Evolutionary conservation across 2,329 filamentous ascomycete genomes (phyloP).

Genomic region (Neoascochyta sp.): DNA sequence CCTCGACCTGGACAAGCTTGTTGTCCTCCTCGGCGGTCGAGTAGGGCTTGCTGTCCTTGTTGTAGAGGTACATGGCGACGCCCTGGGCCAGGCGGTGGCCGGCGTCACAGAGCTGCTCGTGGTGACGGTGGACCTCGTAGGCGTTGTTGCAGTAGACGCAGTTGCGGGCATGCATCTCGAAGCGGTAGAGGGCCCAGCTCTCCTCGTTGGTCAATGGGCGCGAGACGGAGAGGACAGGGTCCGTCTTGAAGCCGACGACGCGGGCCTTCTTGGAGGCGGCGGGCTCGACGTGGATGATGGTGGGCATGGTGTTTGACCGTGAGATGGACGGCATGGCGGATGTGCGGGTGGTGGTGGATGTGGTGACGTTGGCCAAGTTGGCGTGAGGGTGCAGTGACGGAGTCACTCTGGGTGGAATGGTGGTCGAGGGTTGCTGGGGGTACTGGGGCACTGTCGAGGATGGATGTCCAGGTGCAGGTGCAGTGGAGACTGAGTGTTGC

Average conservation of each 20-base stretch:
- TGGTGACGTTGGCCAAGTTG: slow-evolving; percentile 23
- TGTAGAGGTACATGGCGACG: slow-evolving; percentile 46
- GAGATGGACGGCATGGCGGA: slow-evolving; percentile 33
- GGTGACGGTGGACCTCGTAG: slow-evolving; percentile 41
- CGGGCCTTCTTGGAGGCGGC: slow-evolving; percentile 32
- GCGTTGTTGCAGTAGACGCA: slow-evolving; percentile 46
- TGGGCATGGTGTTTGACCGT: slow-evolving; percentile 31
- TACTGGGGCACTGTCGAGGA: slow-evolving; percentile 7
- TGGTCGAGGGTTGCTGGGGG: slow-evolving; percentile 7
- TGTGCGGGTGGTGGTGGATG: slow-evolving; percentile 23
- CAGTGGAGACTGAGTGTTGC: slow-evolving; percentile 19
- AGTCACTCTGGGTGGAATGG: slow-evolving; percentile 23
- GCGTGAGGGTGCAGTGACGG: slow-evolving; percentile 23
- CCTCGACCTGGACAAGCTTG: slow-evolving; percentile 46
- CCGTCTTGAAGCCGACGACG: slow-evolving; percentile 34
- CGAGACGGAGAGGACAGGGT: slow-evolving; percentile 39
- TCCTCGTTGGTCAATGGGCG: slow-evolving; percentile 42
- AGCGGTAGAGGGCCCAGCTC: slow-evolving; percentile 48
- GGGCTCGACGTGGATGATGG: slow-evolving; percentile 30
- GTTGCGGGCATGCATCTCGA: slow-evolving; percentile 46
- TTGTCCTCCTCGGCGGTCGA: slow-evolving; percentile 35
- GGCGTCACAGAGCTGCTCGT: slow-evolving; percentile 42
- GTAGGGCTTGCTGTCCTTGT: slow-evolving; percentile 35
- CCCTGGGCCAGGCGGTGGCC: slow-evolving; percentile 46
- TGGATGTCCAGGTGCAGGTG: slow-evolving; percentile 12